Base-by-base conservation (phyloP, 208 protist species). In the Crithidia mellificae region DNA sequence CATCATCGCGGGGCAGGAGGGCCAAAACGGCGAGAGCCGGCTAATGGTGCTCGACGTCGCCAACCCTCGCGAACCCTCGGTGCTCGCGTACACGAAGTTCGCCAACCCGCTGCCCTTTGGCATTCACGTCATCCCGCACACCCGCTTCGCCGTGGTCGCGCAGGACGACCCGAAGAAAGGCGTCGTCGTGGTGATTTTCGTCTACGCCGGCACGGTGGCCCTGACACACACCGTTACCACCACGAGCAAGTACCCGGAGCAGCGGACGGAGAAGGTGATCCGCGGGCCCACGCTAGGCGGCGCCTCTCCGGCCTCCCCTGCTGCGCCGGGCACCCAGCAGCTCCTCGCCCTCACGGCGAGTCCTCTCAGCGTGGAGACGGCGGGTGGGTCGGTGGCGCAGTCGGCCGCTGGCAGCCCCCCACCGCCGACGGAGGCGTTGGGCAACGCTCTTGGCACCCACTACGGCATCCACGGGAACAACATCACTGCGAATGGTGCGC, bases 31-130 rank as follows among this genome's bases (percentile, higher is more conserved):
- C 2, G 77, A 63, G 54, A 77, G 77, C 47, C 76, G 81, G 32
- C 74, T 95, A 20, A 85, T 73, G 38, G 69, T 95, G 59, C 70
- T 95, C 12, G 87, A 93, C 73, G 66, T 93, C 44, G 72, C 78
- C 36, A 81, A 85, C 54, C 78, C 85, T 0, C 49, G 74, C 12
- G 52, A 70, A 22, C 87, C 90, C 11, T 76, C 81, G 1, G 63
- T 93, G 24, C 65, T 92, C 19, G 92, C 85, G 63, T 73, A 75
- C 55, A 87, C 34, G 30, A 61, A 53, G 30, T 63, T 91, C 22
- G 61, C 75, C 4, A 69, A 68, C 22, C 65, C 78, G 30, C 61
- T 80, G 9, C 78, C 83, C 32, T 39, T 90, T 25, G 83, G 90
- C 36, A 74, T 91, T 52, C 83, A 80, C 54, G 63, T 91, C 43